phyloP scores from a whole-genome alignment of 2,329 filamentous ascomycete genomes.

The Neospermospora avenae region DNA sequence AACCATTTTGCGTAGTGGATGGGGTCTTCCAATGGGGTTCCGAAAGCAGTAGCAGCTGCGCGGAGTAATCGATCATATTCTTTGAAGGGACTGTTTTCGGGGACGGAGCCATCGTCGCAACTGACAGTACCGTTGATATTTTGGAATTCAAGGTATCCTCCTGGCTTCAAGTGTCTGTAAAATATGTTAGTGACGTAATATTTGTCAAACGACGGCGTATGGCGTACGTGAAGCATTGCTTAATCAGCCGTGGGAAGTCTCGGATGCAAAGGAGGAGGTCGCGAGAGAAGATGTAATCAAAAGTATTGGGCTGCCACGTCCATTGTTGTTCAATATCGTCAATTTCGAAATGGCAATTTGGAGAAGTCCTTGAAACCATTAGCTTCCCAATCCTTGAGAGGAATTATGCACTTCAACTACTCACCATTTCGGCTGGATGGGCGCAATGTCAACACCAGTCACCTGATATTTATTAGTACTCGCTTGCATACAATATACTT shows the following conservation, averaged over 20 bases:
- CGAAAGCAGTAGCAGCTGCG: neutral
- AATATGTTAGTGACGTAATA: neutral
- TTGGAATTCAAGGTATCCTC: constrained; percentile 4
- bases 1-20: constrained; percentile 1
- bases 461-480: constrained; percentile 15
- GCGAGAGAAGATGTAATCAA: constrained; percentile 25
- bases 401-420: neutral
- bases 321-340: constrained; percentile 47
- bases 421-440: constrained; percentile 41
- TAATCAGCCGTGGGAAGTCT: constrained; percentile 15
- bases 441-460: constrained; percentile 30
- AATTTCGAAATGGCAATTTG: constrained; percentile 60
- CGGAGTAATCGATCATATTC: neutral
- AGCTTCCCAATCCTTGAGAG: too few species aligned
- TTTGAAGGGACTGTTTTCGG: constrained; percentile 3
- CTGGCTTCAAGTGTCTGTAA: neutral
- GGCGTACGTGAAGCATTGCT: constrained; percentile 2
- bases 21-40: neutral
- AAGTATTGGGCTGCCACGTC: constrained; percentile 25
- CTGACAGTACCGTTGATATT: neutral
- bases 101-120: neutral
- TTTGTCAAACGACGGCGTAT: neutral
- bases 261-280: constrained; percentile 17
- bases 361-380: constrained; percentile 34
- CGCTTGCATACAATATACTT: neutral